Conservation (phyloP, 768 basidiomycete genomes). For the Terana coerulea region DNA sequence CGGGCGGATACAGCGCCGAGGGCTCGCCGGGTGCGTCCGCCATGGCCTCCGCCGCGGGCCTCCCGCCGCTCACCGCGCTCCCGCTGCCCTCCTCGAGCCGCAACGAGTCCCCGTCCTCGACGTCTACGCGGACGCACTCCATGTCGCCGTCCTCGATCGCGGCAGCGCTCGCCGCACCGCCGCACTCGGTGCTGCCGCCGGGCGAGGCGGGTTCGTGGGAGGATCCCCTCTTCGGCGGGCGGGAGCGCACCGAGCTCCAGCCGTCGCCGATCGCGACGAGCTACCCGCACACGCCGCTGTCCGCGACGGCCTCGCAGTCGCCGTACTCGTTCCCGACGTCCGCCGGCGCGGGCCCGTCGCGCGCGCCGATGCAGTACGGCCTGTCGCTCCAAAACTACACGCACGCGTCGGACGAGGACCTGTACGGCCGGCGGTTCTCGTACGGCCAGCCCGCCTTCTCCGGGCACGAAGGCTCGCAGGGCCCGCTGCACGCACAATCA, state of each 20-base stretch:
- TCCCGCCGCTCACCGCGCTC: constrained; percentile 13
- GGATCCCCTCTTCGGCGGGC: constrained; percentile 14
- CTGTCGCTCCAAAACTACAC: constrained; percentile 35
- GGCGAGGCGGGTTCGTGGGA: constrained; percentile 20
- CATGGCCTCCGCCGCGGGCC: constrained; percentile 14
- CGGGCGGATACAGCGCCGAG: constrained; percentile 1
- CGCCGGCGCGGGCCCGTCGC: constrained; percentile 36
- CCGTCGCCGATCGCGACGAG: constrained; percentile 12
- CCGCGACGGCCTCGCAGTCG: constrained; percentile 34
- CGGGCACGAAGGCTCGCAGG: constrained; percentile 17
- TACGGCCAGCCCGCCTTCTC: constrained; percentile 48
- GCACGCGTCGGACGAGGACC: constrained; percentile 44
- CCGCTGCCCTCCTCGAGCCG: constrained; percentile 15
- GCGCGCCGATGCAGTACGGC: constrained; percentile 30
- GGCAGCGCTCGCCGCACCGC: constrained; percentile 33
- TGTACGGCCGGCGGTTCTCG: constrained; percentile 50
- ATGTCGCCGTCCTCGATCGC: constrained; percentile 57
- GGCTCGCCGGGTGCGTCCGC: constrained; percentile 15
- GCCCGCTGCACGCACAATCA: constrained; percentile 14
- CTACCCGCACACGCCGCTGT: constrained; percentile 35
- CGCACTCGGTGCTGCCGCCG: constrained; percentile 1
- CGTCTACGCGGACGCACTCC: constrained; percentile 55
- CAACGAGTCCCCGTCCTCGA: constrained; percentile 38
- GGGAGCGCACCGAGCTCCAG: constrained; percentile 10
- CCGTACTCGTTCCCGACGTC: constrained; percentile 26